Base-by-base conservation (phyloP, 1,284 basidiomycete genomes). In the Ceratobasidium sp. region DNA sequence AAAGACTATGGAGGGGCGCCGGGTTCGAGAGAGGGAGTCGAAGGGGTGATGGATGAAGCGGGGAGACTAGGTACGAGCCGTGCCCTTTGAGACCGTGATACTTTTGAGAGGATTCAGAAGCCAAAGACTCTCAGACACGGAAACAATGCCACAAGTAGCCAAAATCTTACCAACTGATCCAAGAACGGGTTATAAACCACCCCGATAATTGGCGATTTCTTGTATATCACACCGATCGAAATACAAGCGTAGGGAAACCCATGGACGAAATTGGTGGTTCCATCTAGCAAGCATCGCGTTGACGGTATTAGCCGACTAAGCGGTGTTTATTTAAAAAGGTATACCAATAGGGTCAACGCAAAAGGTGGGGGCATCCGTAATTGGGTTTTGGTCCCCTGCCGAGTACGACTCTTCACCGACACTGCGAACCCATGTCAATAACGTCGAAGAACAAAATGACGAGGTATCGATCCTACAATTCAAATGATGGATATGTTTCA, bases 181-280 rank as follows among this genome's bases (percentile, higher is more conserved):
- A 97, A 87, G 86, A 97, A 97, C 0, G 97, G 97, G 81, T 97
- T 98, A 86, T 91, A 97, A 77, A 97, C 91, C 62, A 97, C 94
- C 0, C 96, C 97, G 24, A 99, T 86, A 6, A 95, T 88, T 4
- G 97, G 94, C 15, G 87, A 86, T 77, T 90, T 90, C 77, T 91
- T 86, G 83, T 94, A 91, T 76, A 97, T 93, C 78, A 99, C 86
- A 1, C 96, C 97, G 74, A 99, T 90, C 22, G 95, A 97, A 80
- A 97, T 93, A 33, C 69, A 73, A 27, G 73, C 73, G 33, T 74
- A 74, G 1, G 96, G 96, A 82, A 97, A 97, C 29, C 92, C 93
- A 78, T 97, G 91, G 36, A 98, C 90, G 80, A 98, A 98, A 84
- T 98, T 98, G 67, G 96, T 98, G 0, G 96, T 98, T 9, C 94